phyloP scores from a whole-genome alignment of 2,329 filamentous ascomycete genomes.

The Cladobotryum mycophilum region DNA sequence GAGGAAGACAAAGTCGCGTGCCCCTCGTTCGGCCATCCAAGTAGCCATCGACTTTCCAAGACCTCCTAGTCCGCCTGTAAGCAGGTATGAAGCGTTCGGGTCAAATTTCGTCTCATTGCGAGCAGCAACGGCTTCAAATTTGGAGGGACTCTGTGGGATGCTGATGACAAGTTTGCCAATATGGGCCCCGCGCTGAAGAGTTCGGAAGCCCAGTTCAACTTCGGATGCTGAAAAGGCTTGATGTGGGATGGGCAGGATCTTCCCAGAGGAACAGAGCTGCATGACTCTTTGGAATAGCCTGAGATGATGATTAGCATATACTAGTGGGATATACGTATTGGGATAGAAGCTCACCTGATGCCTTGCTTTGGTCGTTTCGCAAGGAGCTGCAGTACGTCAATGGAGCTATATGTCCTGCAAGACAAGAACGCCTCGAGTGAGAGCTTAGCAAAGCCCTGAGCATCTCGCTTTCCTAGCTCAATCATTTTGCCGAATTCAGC shows the following conservation, averaged over 20 bases:
- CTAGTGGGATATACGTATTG: too few relatives aligned
- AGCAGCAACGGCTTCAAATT: neutral
- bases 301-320: too few relatives aligned
- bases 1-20: slow-evolving; percentile 20
- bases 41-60: slow-evolving; percentile 23
- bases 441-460: slow-evolving; percentile 18
- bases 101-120: neutral
- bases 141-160: slow-evolving; percentile 10
- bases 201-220: slow-evolving; percentile 6
- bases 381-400: slow-evolving; percentile 23
- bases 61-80: slow-evolving; percentile 27
- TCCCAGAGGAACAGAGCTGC: neutral
- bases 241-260: neutral
- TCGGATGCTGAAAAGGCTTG: neutral
- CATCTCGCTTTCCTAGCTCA: slow-evolving; percentile 31
- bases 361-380: neutral
- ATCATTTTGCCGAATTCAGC: slow-evolving; percentile 29
- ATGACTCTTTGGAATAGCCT: too few relatives aligned
- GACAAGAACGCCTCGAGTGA: slow-evolving; percentile 27
- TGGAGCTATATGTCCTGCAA: slow-evolving; percentile 32
- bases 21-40: slow-evolving; percentile 26
- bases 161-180: slow-evolving; percentile 29
- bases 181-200: slow-evolving; percentile 14
- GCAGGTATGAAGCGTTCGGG: slow-evolving; percentile 16
- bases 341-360: neutral